Base-by-base conservation (phyloP, 129 eudicot species). In the Pseudognaphalium luteoalbum region DNA sequence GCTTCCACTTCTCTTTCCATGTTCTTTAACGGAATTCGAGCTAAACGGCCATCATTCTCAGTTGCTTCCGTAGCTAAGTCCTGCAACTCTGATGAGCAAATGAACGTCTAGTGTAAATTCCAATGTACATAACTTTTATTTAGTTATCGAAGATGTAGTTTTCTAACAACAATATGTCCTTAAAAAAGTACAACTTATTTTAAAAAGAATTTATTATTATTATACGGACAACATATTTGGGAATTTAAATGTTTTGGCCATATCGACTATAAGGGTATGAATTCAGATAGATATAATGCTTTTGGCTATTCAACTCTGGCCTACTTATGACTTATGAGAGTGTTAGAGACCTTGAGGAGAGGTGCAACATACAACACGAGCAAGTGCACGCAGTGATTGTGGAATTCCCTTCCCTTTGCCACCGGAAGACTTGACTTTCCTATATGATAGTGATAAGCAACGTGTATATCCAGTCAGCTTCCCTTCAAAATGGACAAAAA, bases 341-440 rank as follows among this genome's bases (percentile, higher is more conserved):
- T 29, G 54, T 2, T 22, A 66, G 16, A 44, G 63, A 88, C 97
- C 97, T 93, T 83, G 87, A 71, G 77, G 73, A 77, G 91, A 80
- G 42, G 83, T 87, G 76, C 86, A 88, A 68, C 87, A 80, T 34
- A 90, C 37, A 75, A 93, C 86, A 74, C 98, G 97, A 73, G 87
- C 87, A 88, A 88, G 81, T 17, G 97, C 96, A 81, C 98, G 91
- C 70, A 93, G 88, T 39, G 96, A 83, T 71, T 93, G 97, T 14
- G 98, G 98, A 74, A 93, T 87, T 56, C 98, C 98, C 86, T 73
- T 87, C 73, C 97, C 98, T 78, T 84, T 88, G 69, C 87, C 86
- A 73, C 77, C 62, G 14, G 79, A 68, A 32, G 82, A 66, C 80
- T 47, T 80, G 56, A 93, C 96, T 87, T 93, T 79, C 85, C 97